A percentile compares a stretch with the other conserved stretches of the same genome.
These are phyloP conservation scores for Diplotaxis tenuifolia DNA, from an alignment of 345 rosid genomes.

Conservation along the genomic window DNA sequence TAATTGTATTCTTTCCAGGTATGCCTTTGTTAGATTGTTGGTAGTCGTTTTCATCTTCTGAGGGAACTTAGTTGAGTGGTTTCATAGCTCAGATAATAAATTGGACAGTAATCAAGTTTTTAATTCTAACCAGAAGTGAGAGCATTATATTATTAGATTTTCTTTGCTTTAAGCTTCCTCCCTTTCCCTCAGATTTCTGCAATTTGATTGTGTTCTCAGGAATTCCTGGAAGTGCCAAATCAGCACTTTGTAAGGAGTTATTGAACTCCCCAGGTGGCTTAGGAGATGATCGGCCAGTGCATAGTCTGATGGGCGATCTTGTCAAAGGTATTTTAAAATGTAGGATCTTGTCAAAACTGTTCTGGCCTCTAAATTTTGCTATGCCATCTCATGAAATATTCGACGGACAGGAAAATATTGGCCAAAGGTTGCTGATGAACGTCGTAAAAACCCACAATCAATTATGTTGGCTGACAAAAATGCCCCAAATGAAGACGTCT, in stretches of 20 bases:
- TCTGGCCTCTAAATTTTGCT: conserved; percentile 7
- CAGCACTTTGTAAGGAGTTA: conserved; percentile 92
- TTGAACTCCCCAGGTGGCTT: conserved; percentile 63
- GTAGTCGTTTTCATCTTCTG: not conserved
- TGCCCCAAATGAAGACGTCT: conserved; percentile 99
- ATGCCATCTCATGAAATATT: conserved; percentile 16
- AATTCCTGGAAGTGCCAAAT: conserved; percentile 97
- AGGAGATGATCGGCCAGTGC: conserved; percentile 80
- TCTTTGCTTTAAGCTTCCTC: not conserved
- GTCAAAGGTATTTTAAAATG: conserved; percentile 59
- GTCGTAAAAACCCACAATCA: conserved; percentile 70
- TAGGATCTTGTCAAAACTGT: conserved; percentile 5
- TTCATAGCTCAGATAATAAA: not conserved
- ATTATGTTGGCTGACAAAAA: conserved; percentile 95
- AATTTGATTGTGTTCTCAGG: conserved; percentile 45
- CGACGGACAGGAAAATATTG: conserved; percentile 68
- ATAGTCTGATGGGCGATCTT: conserved; percentile 96
- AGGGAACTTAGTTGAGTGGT: not conserved
- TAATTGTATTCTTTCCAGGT: conserved; percentile 96
- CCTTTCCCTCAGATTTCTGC: not conserved
- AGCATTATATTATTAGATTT: not conserved
- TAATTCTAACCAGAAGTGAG: conserved; percentile 6
- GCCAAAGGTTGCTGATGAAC: conserved; percentile 78
- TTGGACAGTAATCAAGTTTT: not conserved
- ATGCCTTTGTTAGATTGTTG: conserved; percentile 15